Base-by-base conservation (phyloP, 352 stramenopile species). In the Globisporangium radiosum region DNA sequence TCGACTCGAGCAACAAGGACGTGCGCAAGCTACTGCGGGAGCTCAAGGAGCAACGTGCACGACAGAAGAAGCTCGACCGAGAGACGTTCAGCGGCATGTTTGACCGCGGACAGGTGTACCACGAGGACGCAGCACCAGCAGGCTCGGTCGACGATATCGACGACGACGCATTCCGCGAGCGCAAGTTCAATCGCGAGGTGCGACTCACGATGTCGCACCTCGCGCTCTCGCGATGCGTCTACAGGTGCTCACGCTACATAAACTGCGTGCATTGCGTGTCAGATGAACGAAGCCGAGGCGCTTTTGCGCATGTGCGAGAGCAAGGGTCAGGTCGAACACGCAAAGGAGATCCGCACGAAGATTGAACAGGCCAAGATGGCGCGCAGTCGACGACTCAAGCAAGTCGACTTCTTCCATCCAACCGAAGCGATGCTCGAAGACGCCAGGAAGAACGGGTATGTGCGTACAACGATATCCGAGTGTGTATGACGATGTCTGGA, bases 51-150 rank as follows among this genome's bases (percentile, higher is more conserved):
- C 81, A 91, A 52, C 68, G 81, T 14, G 64, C 66, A 1, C 80
- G 78, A 33, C 85, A 94, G 60, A 78, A 72, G 15, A 58, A 80
- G 42, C 61, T 90, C 15, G 85, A 94, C 52, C 78, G 79, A 54
- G 68, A 76, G 9, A 94, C 85, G 5, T 94, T 94, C 63, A 90
- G 68, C 10, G 85, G 83, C 14, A 92, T 94, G 85, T 94, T 93
- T 45, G 63, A 87, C 33, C 78, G 83, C 54, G 85, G 85, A 0
- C 56, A 77, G 33, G 70, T 94, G 5, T 90, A 88, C 48, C 68
- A 76, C 17, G 66, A 76, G n/a, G 58, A 68, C 9, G 40, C 47
- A 3, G 43, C 43, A 11, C 39, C 68, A 4, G 59, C 55, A 3
- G 25, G 42, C 15, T 40, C 53, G 0, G 38, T 52, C 11, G 48